Evolutionary conservation across 371 early-diverging fungal genomes (phyloP).

Genomic region (Mortierella sp.): DNA sequence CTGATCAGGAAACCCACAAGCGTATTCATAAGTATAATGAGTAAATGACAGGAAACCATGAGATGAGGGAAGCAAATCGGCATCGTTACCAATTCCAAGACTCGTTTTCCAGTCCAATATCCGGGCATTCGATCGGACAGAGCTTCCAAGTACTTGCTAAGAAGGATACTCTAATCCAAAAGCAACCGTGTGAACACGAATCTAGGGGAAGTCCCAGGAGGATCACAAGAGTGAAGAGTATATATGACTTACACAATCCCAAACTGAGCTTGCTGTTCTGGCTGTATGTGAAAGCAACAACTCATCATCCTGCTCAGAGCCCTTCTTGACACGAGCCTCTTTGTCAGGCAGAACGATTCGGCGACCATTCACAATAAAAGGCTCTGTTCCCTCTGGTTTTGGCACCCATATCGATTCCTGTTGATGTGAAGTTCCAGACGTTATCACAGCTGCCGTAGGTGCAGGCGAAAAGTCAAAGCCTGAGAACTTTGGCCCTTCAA

Average conservation of each 20-base stretch:
- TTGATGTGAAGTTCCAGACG: background rate
- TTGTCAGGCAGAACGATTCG: slow-evolving; percentile 31
- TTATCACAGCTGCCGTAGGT: background rate
- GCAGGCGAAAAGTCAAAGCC: slow-evolving; percentile 31
- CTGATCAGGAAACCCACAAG: slow-evolving; percentile 9
- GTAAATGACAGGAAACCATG: too few species aligned
- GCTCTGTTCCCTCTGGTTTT: slow-evolving; percentile 4
- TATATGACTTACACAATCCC: slow-evolving; percentile 47
- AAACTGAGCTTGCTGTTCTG: slow-evolving; percentile 36
- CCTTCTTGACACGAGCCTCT: background rate
- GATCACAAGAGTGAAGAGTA: too few species aligned
- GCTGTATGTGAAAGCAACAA: slow-evolving; percentile 34
- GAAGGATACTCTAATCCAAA: slow-evolving; percentile 34
- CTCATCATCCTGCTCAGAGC: background rate
- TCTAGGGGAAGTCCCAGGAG: background rate
- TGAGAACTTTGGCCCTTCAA: slow-evolving; percentile 53
- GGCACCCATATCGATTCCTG: background rate
- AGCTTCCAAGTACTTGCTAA: slow-evolving; percentile 49
- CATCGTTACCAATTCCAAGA: slow-evolving; percentile 48
- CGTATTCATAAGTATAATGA: too few species aligned
- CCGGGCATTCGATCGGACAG: slow-evolving; percentile 15
- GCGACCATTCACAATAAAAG: slow-evolving; percentile 26
- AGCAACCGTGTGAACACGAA: background rate
- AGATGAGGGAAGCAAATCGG: too few species aligned
- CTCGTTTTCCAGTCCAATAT: slow-evolving; percentile 34